A percentile compares a stretch with the other conserved stretches of the same genome.
These are phyloP conservation scores for Wickerhamiella slavikovae DNA, from an alignment of 805 yeast genomes.

Conservation along the genomic window DNA sequence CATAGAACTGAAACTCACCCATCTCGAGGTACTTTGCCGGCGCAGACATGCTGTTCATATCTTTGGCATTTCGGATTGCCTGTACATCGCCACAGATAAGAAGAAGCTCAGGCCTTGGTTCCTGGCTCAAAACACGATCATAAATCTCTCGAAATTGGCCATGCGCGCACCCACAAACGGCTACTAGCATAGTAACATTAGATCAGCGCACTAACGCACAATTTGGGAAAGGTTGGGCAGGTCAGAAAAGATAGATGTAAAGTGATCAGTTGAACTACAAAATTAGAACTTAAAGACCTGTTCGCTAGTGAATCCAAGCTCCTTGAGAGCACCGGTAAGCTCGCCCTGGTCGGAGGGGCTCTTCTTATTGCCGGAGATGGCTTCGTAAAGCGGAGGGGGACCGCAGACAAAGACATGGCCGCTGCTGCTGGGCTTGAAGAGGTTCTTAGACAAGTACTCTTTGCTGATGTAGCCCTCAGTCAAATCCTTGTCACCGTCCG, in stretches of 20 bases:
- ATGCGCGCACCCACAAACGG: conserved; percentile 13
- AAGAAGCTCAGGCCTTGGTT: conserved; percentile 27
- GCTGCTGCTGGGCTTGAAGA: conserved; percentile 44
- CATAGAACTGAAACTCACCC: conserved; percentile 69
- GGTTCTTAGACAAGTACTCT: conserved; percentile 39
- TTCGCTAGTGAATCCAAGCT: conserved; percentile 70
- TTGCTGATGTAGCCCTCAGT: conserved; percentile 53
- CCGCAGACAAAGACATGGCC: conserved; percentile 83
- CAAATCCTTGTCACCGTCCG: conserved; percentile 5
- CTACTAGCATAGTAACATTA: conserved; percentile 9
- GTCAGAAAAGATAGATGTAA: too few species aligned
- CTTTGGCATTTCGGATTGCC: conserved; percentile 43
- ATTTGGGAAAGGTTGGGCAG: background rate
- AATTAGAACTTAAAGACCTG: conserved; percentile 79
- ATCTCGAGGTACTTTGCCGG: conserved; percentile 55
- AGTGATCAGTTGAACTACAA: too few species aligned
- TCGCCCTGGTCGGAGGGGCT: conserved; percentile 92
- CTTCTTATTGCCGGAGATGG: conserved; percentile 67
- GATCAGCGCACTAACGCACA: background rate
- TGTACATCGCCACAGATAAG: conserved; percentile 87
- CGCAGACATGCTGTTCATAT: conserved; percentile 49
- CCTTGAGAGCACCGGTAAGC: conserved; percentile 68
- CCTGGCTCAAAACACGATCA: conserved; percentile 1
- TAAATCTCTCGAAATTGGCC: conserved; percentile 10
- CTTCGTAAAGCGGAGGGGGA: conserved; percentile 79